Base-by-base conservation (phyloP, 2,329 filamentous ascomycete genomes). In the Phaeophleospora eucalypticola region DNA sequence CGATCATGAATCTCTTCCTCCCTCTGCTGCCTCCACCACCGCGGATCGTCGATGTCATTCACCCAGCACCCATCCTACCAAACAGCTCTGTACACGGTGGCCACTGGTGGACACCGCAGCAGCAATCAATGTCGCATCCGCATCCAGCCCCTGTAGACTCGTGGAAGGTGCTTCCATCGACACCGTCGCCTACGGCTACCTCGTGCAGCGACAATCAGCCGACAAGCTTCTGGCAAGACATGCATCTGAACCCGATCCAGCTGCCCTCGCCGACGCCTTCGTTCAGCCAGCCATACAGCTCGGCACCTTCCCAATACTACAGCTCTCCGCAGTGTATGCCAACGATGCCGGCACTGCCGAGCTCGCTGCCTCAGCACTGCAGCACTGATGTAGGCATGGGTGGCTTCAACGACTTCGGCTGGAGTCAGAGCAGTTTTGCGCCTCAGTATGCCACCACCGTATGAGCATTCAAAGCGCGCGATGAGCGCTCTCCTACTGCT, bases 81-180 rank as follows among this genome's bases (percentile, higher is more conserved):
- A 95, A 87, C 75, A 83, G 86, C 16, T 57, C 48, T 14, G 79
- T 78, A 46, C 78, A 80, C 46, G 79, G 83, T 59, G 81, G 78
- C 68, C 88, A 91, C 80, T 96, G 90, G 91, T 83, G 85, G 46
- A 85, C 88, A 62, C 73, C 79, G 40, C 76, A 78, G 40, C 76
- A 78, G n/a, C 59, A 62, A 45, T 36, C 41, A 40, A 74, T 87
- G 47, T 79, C 83, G 46, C 77, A 81, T 45, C 78, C 78, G 35
- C 72, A 89, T 53, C 79, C 86, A 36, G 80, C 81, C 4, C 82
- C 84, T 1, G 82, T 95, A 49, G 89, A 97, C 52, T 79, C 87
- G 46, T 97, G 91, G 91, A 89, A 86, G 68, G 83, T 96, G 58
- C 76, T 96, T 45, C 87, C 90, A 38, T 96, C 91, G 45, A 95